Conservation (phyloP, 164 flowering plant genomes). For the Vitis riparia region DNA sequence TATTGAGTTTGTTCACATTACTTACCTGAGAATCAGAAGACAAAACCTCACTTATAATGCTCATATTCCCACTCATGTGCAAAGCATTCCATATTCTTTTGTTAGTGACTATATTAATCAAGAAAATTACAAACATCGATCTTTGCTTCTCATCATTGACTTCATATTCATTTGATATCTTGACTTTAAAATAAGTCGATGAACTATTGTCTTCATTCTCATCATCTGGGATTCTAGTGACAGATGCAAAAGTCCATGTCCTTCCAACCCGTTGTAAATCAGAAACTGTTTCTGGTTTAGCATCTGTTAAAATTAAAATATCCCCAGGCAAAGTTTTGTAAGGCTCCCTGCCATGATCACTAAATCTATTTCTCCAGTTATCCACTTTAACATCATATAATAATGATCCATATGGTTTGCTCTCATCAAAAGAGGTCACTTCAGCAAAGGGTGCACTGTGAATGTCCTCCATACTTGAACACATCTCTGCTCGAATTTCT, state of each 20-base stretch:
- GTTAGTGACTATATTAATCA: slow-evolving; percentile 48
- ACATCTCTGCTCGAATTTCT: slow-evolving; percentile 36
- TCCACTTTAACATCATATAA: slow-evolving; percentile 44
- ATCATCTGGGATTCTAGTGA: slow-evolving; percentile 16
- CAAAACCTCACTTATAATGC: slow-evolving; percentile 34
- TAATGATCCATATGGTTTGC: slow-evolving; percentile 14
- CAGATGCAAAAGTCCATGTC: slow-evolving; percentile 41
- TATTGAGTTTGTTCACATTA: too few relatives aligned
- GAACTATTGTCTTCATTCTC: slow-evolving; percentile 18
- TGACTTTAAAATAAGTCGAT: slow-evolving; percentile 36
- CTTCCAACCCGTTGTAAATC: slow-evolving; percentile 40
- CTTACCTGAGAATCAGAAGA: slow-evolving; percentile 37
- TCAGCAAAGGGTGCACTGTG: slow-evolving; percentile 49
- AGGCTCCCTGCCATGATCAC: slow-evolving; percentile 30
- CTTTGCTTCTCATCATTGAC: slow-evolving; percentile 14
- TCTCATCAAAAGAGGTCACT: slow-evolving; percentile 24
- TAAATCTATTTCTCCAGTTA: slow-evolving; percentile 48
- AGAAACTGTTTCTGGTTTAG: slow-evolving; percentile 38
- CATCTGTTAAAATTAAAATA: slow-evolving; percentile 47
- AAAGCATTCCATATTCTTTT: slow-evolving; percentile 60
- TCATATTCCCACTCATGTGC: slow-evolving; percentile 24
- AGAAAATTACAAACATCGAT: slow-evolving; percentile 40
- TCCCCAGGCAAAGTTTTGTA: slow-evolving; percentile 62
- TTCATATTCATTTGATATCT: slow-evolving; percentile 29
- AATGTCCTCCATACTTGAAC: slow-evolving; percentile 47